Conservation (phyloP, 176 grass and related monocot genomes). For the Ampelocalamus luodianensis region DNA sequence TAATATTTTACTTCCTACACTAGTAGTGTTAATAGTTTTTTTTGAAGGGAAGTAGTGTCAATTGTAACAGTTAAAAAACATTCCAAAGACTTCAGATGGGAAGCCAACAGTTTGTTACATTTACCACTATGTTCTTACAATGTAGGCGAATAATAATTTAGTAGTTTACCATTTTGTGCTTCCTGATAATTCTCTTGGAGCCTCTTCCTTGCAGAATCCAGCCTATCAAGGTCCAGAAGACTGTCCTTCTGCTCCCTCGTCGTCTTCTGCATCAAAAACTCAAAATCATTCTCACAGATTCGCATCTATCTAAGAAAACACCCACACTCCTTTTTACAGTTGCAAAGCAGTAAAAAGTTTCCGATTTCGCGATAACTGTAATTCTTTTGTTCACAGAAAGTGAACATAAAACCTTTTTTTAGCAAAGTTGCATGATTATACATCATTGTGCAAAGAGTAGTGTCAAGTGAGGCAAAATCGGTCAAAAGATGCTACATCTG, state of each 20-base stretch:
- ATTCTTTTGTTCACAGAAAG: slow-evolving; percentile 5
- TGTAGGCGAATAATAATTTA: neutral
- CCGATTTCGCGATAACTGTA: neutral
- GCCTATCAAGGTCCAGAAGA: slow-evolving; percentile 49
- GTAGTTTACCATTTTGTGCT: slow-evolving; percentile 65
- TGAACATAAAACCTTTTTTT: slow-evolving; percentile 10
- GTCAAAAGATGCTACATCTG: slow-evolving; percentile 29
- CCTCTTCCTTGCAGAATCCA: slow-evolving; percentile 73
- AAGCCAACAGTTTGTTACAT: neutral
- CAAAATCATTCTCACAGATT: neutral
- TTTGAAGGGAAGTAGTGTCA: neutral
- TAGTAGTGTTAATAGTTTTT: neutral
- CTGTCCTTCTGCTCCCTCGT: slow-evolving; percentile 53
- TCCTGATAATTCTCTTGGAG: slow-evolving; percentile 92
- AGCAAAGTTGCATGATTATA: neutral
- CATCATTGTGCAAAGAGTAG: neutral
- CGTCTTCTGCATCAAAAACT: slow-evolving; percentile 45
- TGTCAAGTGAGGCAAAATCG: neutral
- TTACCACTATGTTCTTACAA: neutral
- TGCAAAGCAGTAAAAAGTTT: neutral
- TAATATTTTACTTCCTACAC: neutral
- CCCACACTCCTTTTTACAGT: neutral
- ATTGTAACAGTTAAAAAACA: neutral
- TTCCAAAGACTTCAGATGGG: neutral
- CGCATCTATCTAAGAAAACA: neutral